phyloP scores from a whole-genome alignment of 2,329 filamentous ascomycete genomes.

The Claviceps sp. region DNA sequence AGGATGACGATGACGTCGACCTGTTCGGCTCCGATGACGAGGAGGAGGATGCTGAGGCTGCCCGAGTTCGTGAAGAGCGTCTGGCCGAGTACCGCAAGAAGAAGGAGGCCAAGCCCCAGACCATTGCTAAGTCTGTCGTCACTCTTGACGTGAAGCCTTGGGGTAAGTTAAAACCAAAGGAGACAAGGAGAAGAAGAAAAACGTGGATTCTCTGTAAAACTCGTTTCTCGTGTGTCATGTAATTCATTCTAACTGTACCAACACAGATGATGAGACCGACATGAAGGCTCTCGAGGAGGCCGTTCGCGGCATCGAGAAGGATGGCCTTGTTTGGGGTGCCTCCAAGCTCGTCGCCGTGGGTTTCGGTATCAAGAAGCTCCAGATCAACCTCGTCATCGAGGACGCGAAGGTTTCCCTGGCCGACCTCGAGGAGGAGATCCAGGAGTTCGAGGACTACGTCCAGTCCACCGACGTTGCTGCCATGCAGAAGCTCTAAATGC shows the following conservation, averaged over 20 bases:
- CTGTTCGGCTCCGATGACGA: slow-evolving; percentile 90
- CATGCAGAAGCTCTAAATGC: slow-evolving; percentile 78
- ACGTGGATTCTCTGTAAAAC: not conserved
- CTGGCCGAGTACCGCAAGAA: slow-evolving; percentile 91
- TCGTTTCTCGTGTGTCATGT: not conserved
- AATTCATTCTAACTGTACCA: not conserved
- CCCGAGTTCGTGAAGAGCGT: slow-evolving; percentile 72
- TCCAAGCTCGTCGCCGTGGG: slow-evolving; percentile 82
- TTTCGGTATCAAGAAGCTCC: slow-evolving; percentile 98
- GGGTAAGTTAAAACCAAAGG: slow-evolving; percentile 46
- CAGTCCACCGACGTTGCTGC: slow-evolving; percentile 85
- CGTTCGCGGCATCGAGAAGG: slow-evolving; percentile 75
- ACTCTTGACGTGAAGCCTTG: slow-evolving; percentile 97
- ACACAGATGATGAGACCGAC: slow-evolving; percentile 78
- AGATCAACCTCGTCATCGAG: slow-evolving; percentile 96
- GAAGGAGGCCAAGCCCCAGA: slow-evolving; percentile 89
- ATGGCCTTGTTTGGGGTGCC: slow-evolving; percentile 91
- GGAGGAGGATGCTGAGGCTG: slow-evolving; percentile 84
- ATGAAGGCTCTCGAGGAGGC: slow-evolving; percentile 69
- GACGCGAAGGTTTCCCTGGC: slow-evolving; percentile 87
- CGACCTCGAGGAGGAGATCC: slow-evolving; percentile 77
- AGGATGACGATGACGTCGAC: slow-evolving; percentile 72
- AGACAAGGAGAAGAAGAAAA: not conserved
- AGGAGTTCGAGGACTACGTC: slow-evolving; percentile 81
- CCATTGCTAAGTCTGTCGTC: slow-evolving; percentile 87